A percentile compares a stretch with the other conserved stretches of the same genome.
Conservation (phyloP, 2,329 filamentous ascomycete genomes). For the Fusarium pilosicola region DNA sequence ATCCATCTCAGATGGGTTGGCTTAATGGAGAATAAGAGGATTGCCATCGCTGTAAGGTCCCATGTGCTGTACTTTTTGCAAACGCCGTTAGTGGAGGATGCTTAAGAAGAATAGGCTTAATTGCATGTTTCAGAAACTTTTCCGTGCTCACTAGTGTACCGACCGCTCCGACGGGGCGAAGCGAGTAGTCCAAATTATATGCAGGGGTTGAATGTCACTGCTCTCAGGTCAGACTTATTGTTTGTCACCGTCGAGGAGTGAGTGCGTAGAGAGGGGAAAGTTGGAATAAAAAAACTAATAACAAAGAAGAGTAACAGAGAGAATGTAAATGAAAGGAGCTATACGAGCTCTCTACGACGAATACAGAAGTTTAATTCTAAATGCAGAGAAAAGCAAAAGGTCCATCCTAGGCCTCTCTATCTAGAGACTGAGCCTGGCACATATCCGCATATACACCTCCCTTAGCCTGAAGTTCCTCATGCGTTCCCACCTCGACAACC, state of each 20-base stretch:
- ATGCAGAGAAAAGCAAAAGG: not conserved
- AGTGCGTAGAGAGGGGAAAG: rapidly evolving
- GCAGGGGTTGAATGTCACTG: not conserved
- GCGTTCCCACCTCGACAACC: constrained; percentile 67
- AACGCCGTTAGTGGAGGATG: not conserved
- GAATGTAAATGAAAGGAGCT: not conserved
- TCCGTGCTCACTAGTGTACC: not conserved
- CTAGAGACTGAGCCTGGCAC: constrained; percentile 30
- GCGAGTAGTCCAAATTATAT: not conserved
- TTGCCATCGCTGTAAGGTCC: not conserved
- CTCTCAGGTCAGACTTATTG: not conserved
- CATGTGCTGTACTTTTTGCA: too few species aligned
- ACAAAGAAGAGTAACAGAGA: rapidly evolving
- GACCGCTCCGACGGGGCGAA: not conserved
- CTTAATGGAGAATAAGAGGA: not conserved
- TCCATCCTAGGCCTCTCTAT: not conserved
- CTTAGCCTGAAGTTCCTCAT: constrained; percentile 63
- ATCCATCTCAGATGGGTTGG: not conserved
- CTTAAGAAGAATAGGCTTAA: constrained; percentile 8
- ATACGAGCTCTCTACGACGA: rapidly evolving
- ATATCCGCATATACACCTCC: constrained; percentile 31
- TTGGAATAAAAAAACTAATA: rapidly evolving
- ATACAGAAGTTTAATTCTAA: not conserved
- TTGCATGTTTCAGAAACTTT: not conserved
- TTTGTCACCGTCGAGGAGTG: not conserved